Conservation (phyloP, 371 early-diverging fungal species). For the Basidiobolus heterosporus region DNA sequence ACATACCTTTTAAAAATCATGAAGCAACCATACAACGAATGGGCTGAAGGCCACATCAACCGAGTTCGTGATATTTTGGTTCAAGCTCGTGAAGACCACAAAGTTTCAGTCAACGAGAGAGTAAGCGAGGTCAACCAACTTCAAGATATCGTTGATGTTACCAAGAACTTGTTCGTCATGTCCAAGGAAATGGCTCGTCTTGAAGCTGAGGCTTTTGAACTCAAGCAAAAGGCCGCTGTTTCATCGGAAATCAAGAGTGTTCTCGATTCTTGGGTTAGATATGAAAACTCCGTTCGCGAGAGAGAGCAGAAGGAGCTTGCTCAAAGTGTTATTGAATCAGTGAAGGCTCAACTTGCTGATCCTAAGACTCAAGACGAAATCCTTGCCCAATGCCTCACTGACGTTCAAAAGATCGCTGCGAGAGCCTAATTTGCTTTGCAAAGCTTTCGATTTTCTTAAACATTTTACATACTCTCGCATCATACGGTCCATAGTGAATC, state of each 20-base stretch:
- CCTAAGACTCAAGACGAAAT: slow-evolving; percentile 41
- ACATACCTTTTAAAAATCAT: slow-evolving; percentile 52
- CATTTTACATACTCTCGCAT: too few relatives aligned
- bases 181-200: slow-evolving; percentile 85
- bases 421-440: neutral
- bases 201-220: slow-evolving; percentile 82
- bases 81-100: slow-evolving; percentile 82
- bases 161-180: slow-evolving; percentile 81
- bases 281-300: slow-evolving; percentile 83
- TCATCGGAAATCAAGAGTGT: slow-evolving; percentile 70
- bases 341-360: slow-evolving; percentile 61
- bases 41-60: slow-evolving; percentile 64
- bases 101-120: slow-evolving; percentile 69
- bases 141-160: slow-evolving; percentile 82
- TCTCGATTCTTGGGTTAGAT: slow-evolving; percentile 91
- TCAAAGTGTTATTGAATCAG: slow-evolving; percentile 66
- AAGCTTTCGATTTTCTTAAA: too few relatives aligned
- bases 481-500: too few relatives aligned
- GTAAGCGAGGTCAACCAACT: slow-evolving; percentile 80
- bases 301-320: slow-evolving; percentile 82
- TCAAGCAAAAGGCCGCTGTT: slow-evolving; percentile 80
- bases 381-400: slow-evolving; percentile 19
- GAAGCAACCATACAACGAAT: slow-evolving; percentile 74
- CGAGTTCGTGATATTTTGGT: slow-evolving; percentile 60
- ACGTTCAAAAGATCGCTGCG: slow-evolving; percentile 20